Percentiles rank a stretch among this genome's conserved stretches.
Evolutionary conservation across 2,329 filamentous ascomycete species (phyloP).

Genomic region (Trichoderma citrinoviride): DNA sequence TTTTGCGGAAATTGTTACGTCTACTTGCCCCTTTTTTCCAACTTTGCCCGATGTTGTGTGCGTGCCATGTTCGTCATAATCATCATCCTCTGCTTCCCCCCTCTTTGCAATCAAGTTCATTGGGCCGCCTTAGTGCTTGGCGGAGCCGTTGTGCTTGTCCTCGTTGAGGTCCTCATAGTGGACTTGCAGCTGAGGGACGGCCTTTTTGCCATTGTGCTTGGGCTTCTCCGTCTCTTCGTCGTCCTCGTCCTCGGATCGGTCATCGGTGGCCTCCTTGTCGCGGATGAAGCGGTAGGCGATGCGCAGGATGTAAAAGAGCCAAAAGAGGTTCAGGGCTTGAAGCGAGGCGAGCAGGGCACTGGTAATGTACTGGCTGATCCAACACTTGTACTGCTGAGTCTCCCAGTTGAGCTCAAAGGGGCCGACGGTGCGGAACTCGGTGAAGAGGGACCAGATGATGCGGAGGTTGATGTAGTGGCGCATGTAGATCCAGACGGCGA

Average conservation of each 20-base stretch:
- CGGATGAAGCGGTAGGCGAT: slow-evolving; percentile 70
- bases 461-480: slow-evolving; percentile 80
- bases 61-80: no score
- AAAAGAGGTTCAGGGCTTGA: slow-evolving; percentile 76
- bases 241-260: slow-evolving; percentile 66
- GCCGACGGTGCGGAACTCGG: slow-evolving; percentile 70
- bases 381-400: slow-evolving; percentile 73
- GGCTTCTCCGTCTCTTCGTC: slow-evolving; percentile 43
- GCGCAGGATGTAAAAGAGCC: slow-evolving; percentile 73
- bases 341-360: slow-evolving; percentile 61
- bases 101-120: no score
- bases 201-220: slow-evolving; percentile 1
- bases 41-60: background rate
- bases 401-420: slow-evolving; percentile 76
- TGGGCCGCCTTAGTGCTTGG: background rate
- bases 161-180: slow-evolving; percentile 26
- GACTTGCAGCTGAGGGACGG: slow-evolving; percentile 25
- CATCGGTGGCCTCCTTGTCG: slow-evolving; percentile 62
- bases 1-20: background rate
- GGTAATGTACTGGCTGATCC: slow-evolving; percentile 66
- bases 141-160: slow-evolving; percentile 17
- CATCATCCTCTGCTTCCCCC: background rate
- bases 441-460: slow-evolving; percentile 73
- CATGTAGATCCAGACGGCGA: slow-evolving; percentile 81
- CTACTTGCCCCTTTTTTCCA: background rate